phyloP scores from a whole-genome alignment of 2,329 filamentous ascomycete species.

The Fusarium palustre region DNA sequence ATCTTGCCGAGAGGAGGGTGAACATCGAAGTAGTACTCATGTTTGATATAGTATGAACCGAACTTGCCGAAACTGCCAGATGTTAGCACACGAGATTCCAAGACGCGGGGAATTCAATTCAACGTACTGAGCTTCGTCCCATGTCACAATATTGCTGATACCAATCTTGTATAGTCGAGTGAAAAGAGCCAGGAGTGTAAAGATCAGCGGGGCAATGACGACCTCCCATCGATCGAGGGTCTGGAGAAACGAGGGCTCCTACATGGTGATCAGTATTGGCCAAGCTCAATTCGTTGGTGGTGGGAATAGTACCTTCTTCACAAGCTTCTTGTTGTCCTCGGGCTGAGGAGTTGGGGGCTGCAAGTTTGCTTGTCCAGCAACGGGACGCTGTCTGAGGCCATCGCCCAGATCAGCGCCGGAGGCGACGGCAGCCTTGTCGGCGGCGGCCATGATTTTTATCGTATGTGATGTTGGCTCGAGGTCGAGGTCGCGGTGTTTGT shows the following conservation, averaged over 20 bases:
- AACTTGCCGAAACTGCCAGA: constrained; percentile 87
- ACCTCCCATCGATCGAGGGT: constrained; percentile 73
- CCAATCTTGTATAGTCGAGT: constrained; percentile 78
- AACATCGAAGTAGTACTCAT: constrained; percentile 96
- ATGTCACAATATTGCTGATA: constrained; percentile 73
- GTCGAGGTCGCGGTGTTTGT: constrained; percentile 17
- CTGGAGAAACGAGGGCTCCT: constrained; percentile 69
- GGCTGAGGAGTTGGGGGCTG: constrained; percentile 56
- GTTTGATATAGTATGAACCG: constrained; percentile 98
- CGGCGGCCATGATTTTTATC: constrained; percentile 63
- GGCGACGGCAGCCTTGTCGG: constrained; percentile 66
- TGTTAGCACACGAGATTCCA: constrained; percentile 20
- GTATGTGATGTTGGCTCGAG: constrained; percentile 10
- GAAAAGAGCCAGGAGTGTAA: constrained; percentile 72
- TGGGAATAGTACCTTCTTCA: constrained; percentile 62
- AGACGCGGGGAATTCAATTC: background rate
- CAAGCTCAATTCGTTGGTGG: background rate
- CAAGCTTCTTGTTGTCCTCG: constrained; percentile 70
- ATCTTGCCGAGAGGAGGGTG: constrained; percentile 98
- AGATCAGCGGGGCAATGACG: constrained; percentile 70
- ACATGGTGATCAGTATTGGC: constrained; percentile 38
- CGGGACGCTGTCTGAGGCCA: constrained; percentile 66
- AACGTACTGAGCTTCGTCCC: constrained; percentile 74
- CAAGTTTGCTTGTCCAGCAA: constrained; percentile 54
- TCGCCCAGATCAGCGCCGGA: constrained; percentile 71